phyloP scores from a whole-genome alignment of 495 filamentous ascomycete species.

The Penicillium verhagenii region DNA sequence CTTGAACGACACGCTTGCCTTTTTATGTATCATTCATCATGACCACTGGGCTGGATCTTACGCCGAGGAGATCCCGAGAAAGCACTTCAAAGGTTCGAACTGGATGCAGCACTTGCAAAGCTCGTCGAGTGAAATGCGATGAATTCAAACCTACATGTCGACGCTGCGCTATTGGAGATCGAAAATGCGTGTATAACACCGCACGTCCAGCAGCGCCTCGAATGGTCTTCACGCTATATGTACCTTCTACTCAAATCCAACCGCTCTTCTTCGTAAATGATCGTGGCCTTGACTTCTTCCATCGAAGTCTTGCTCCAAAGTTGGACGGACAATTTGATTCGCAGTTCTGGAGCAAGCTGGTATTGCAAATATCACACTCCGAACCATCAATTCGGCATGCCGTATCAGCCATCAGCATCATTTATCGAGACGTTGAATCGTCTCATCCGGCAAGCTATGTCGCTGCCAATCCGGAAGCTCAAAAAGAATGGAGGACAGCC shows the following conservation, averaged over 20 bases:
- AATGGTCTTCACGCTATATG: conserved; percentile 2
- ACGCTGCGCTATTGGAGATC: neutral
- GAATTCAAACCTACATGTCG: neutral
- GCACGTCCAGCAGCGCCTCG: conserved; percentile 1
- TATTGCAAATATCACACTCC: conserved; percentile 5
- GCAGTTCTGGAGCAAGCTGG: conserved; percentile 2
- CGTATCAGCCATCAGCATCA: conserved; percentile 1
- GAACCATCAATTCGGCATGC: conserved; percentile 5
- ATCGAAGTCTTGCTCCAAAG: neutral
- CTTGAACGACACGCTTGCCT: neutral
- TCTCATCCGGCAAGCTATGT: conserved; percentile 5
- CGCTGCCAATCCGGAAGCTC: conserved; percentile 1
- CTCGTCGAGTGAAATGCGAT: conserved; percentile 6
- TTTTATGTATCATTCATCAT: neutral
- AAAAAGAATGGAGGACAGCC: neutral
- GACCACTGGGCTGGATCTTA: neutral
- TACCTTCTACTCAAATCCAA: conserved; percentile 2
- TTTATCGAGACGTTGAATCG: conserved; percentile 5
- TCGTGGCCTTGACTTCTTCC: neutral
- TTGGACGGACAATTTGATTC: neutral
- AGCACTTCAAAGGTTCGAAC: conserved; percentile 4
- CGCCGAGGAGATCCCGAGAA: conserved; percentile 2
- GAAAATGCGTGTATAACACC: conserved; percentile 3
- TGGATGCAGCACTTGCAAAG: conserved; percentile 6
- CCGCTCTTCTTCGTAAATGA: conserved; percentile 3